Base-by-base conservation (phyloP, 306 rosid species). In the Geum urbanum region DNA sequence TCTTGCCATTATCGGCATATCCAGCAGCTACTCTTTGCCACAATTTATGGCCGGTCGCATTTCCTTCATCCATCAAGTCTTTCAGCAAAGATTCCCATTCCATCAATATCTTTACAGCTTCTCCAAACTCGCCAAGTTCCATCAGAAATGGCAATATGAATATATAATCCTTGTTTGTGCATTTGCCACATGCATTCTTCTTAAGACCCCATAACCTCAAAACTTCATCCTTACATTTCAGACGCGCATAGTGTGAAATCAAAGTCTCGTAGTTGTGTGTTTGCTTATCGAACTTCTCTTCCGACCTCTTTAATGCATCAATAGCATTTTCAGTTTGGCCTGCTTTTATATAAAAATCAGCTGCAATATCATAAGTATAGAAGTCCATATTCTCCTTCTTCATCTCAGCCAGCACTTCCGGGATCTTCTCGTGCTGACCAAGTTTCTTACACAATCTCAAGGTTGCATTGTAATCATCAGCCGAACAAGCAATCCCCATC, bases 321-420 rank as follows among this genome's bases (percentile, higher is more conserved):
- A 77, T 50, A 0, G 95, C 97, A 77, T 90, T 76, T 24, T 76
- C 35, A 0, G 72, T 49, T 55, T 76, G 78, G 44, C 75, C 86
- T 12, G 81, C 85, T 79, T 88, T 87, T 62, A 83, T 72, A 45
- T 81, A 90, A 45, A 82, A 76, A 82, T 87, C 87, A 9, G 96
- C 97, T 51, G 97, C 74, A 0, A 87, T 90, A 7, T 97, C 76
- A 41, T 90, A 90, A 10, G 89, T 90, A 76, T 90, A 88, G 96
- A 96, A 92, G 27, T 88, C 98, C 96, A 85, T 81, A 8, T 77
- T 13, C 14, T 88, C 81, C 78, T 77, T 75, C 80, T 84, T 84
- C 97, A 94, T 90, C 84, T 90, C 97, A 7, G 70, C 71, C 2
- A 94, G 77, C 53, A 94, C 82, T 39, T 37, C 78, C 2, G 83